Evolutionary conservation across 345 rosid genomes (phyloP), one percentile per base, ranked within the genome.

Genomic region (Arabidopsis arenosa): DNA sequence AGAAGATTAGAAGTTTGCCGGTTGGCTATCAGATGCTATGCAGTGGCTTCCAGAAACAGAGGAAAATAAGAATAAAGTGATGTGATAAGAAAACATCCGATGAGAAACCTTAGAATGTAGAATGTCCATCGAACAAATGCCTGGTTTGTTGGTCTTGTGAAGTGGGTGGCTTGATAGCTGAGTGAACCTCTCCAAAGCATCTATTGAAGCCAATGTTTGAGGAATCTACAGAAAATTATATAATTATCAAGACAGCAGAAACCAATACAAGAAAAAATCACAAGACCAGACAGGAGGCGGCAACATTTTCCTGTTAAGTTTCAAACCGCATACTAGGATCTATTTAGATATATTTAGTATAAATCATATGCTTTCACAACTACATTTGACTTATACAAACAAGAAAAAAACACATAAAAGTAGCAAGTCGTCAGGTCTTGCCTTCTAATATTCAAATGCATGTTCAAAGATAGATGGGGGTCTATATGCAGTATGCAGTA

Each of bases 141-240:
- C 96, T 0, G 97, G 96, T 75, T 85, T 95, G 85, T 68, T 91
- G 45, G 96, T 86, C 80, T 90, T 88, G 80, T 90, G 98, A 77
- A 95, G 94, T 5, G 98, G 99, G 80, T 92, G 96, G 85, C 98
- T 92, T 37, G 96, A 87, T 66, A 95, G 89, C 82, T 92, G 98
- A 49, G 96, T 95, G 77, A 86, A 93, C 75, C 84, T 87, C 93
- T 89, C 94, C 79, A 95, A 49, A 72, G 80, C 88, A 66, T 86
- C 89, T 70, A 82, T 32, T 17, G 96, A 64, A 62, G 94, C 93
- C 84, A 92, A 79, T 13, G 96, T 74, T 72, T 92, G 49, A 75
- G 97, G 85, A 61, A 88, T 83, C 99, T 95, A 80, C 36, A 79
- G 28, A 60, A 37, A 80, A 23, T 33, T 21, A 35, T 41, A 23